Base-by-base conservation (phyloP, 371 early-diverging fungal genomes). In the Haplosporangium sp. region DNA sequence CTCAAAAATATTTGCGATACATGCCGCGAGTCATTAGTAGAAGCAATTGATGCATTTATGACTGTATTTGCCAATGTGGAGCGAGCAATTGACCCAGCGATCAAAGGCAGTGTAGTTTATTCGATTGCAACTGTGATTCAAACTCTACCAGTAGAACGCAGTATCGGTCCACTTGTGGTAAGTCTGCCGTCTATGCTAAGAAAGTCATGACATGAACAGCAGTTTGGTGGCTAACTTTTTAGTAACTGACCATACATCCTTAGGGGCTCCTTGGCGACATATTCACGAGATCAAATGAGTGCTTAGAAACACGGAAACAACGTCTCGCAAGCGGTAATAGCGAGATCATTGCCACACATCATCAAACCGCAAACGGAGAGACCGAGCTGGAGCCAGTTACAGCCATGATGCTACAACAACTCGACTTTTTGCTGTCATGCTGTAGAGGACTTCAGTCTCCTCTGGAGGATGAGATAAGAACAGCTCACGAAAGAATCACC, bases 1-100 rank as follows among this genome's bases (percentile, higher is more conserved):
- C 90, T 95, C 56, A 86, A 92, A 19, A 87, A 87, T 60, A 88
- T 94, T n/a, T 95, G 94, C 74, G 92, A 94, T 65, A 87, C 86
- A 17, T 95, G 95, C 68, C 86, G 93, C 50, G 86, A 86, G 47
- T 87, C 89, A 4, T 77, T 95, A 37, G 87, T 91, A 0, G 88
- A 82, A n/a, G 93, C 85, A 0, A 81, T 90, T 17, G 89, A 90
- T 60, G 86, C 83, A 15, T 82, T 93, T 11, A 88, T 93, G 84
- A 86, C 86, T 35, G 85, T 91, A 2, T 92, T 91, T 83, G 77
- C 76, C 8, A 84, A 73, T 48, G 76, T 77, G n/a, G 71, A 71
- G 44, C 66, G 60, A 17, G 56, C 74, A 10, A 71, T 83, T 19
- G 74, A 77, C 15, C 72, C 83, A 2, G 60, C 85, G 0, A 84